phyloP scores from a whole-genome alignment of 2,329 filamentous ascomycete species.

The Aspergillus udagawae region DNA sequence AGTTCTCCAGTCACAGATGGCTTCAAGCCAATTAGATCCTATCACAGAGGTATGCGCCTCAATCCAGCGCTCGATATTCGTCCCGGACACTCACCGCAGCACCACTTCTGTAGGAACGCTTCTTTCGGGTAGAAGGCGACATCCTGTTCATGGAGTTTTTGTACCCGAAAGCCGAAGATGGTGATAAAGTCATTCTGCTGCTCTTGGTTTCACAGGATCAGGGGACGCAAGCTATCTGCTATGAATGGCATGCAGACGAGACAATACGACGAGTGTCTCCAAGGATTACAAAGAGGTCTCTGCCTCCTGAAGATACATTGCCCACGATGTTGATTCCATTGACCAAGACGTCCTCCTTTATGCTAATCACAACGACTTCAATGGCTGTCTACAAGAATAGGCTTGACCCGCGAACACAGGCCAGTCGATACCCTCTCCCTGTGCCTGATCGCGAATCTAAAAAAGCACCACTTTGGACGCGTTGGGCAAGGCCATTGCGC shows the following conservation, averaged over 20 bases:
- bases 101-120: slow-evolving; percentile 37
- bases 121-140: slow-evolving; percentile 59
- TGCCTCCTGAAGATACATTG: slow-evolving; percentile 45
- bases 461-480: slow-evolving; percentile 64
- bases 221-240: slow-evolving; percentile 47
- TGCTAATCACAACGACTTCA: slow-evolving; percentile 60
- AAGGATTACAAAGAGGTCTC: slow-evolving; percentile 25
- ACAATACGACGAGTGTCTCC: slow-evolving; percentile 24
- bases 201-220: slow-evolving; percentile 51
- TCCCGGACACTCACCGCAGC: not conserved
- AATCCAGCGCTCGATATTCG: slow-evolving; percentile 11
- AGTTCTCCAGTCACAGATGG: slow-evolving; percentile 51
- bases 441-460: slow-evolving; percentile 21
- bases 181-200: slow-evolving; percentile 71
- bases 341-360: slow-evolving; percentile 65
- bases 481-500: slow-evolving; percentile 77
- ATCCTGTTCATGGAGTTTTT: slow-evolving; percentile 87
- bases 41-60: slow-evolving; percentile 51
- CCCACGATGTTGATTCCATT: slow-evolving; percentile 70
- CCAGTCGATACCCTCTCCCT: slow-evolving; percentile 28
- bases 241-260: slow-evolving; percentile 50
- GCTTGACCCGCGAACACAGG: slow-evolving; percentile 22
- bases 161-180: slow-evolving; percentile 62
- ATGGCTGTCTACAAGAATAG: slow-evolving; percentile 49
- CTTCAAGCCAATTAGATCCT: slow-evolving; percentile 50